phyloP scores from a whole-genome alignment of 345 rosid species.

The Chamaenerion angustifolium region DNA sequence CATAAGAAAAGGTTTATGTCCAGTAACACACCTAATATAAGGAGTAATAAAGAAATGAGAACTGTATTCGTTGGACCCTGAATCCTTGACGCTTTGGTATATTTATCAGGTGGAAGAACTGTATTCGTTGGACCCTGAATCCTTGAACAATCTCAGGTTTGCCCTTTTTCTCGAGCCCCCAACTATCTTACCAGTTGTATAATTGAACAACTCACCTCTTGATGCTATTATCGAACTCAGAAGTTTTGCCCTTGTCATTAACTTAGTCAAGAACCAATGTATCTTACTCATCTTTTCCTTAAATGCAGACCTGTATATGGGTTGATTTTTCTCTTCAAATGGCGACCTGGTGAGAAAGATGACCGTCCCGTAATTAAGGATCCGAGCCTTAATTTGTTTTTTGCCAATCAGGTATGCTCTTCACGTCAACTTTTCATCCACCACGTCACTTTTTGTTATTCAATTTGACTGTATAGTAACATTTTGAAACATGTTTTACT shows the following conservation, averaged over 20 bases:
- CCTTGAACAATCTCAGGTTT: constrained; percentile 76
- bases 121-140: constrained; percentile 83
- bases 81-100: constrained; percentile 23
- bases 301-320: constrained; percentile 78
- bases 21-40: too few species aligned
- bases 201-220: neutral
- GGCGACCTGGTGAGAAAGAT: constrained; percentile 89
- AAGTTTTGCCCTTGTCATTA: too few species aligned
- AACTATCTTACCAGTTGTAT: too few species aligned
- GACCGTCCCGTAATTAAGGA: constrained; percentile 75
- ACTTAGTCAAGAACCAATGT: neutral
- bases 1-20: too few species aligned
- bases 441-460: too few species aligned
- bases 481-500: too few species aligned
- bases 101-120: constrained; percentile 74
- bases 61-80: constrained; percentile 80
- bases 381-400: constrained; percentile 65
- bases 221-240: too few species aligned
- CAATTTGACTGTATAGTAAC: too few species aligned
- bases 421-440: neutral
- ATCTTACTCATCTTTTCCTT: neutral
- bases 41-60: too few species aligned
- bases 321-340: constrained; percentile 91
- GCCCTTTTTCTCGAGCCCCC: neutral
- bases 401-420: constrained; percentile 75